Percentiles rank a stretch among this genome's conserved stretches.
Evolutionary conservation across 768 basidiomycete species (phyloP).

Genomic region (Lactifluus pinguis): DNA sequence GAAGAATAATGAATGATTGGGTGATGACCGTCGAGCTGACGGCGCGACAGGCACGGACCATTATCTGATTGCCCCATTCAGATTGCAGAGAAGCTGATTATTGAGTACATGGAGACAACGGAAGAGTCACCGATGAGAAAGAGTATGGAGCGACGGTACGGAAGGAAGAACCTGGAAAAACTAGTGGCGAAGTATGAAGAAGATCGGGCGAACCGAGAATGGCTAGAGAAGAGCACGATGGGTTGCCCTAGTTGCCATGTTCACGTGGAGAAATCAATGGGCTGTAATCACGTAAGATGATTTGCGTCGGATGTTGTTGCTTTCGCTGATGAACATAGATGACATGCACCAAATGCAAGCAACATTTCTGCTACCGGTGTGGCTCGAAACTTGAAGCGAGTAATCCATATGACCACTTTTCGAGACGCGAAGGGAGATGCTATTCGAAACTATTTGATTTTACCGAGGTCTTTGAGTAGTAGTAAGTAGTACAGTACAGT

Average conservation of each 20-base stretch:
- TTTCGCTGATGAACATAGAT: slow-evolving; percentile 39
- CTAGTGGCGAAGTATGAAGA: slow-evolving; percentile 60
- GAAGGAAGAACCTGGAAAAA: slow-evolving; percentile 47
- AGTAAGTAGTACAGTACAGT: too few relatives aligned
- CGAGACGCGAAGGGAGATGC: slow-evolving; percentile 41
- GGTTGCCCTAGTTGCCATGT: slow-evolving; percentile 66
- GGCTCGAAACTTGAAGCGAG: slow-evolving; percentile 39
- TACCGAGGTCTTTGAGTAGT: slow-evolving; percentile 4
- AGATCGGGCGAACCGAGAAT: slow-evolving; percentile 63
- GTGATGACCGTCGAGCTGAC: not conserved
- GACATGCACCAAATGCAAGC: slow-evolving; percentile 64
- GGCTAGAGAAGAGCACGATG: slow-evolving; percentile 62
- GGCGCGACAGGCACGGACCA: slow-evolving; percentile 64
- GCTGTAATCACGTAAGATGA: slow-evolving; percentile 74
- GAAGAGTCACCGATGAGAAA: slow-evolving; percentile 42
- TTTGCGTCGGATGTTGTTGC: not conserved
- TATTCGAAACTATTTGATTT: slow-evolving; percentile 60
- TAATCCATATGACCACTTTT: slow-evolving; percentile 66
- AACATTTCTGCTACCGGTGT: slow-evolving; percentile 81
- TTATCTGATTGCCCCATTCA: slow-evolving; percentile 61
- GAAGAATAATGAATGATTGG: slow-evolving; percentile 1
- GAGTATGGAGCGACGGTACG: slow-evolving; percentile 54
- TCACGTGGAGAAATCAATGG: slow-evolving; percentile 64
- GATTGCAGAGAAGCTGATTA: slow-evolving; percentile 52
- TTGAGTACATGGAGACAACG: slow-evolving; percentile 53